phyloP scores from a whole-genome alignment of 331 rosid species.

The Telfairia occidentalis region DNA sequence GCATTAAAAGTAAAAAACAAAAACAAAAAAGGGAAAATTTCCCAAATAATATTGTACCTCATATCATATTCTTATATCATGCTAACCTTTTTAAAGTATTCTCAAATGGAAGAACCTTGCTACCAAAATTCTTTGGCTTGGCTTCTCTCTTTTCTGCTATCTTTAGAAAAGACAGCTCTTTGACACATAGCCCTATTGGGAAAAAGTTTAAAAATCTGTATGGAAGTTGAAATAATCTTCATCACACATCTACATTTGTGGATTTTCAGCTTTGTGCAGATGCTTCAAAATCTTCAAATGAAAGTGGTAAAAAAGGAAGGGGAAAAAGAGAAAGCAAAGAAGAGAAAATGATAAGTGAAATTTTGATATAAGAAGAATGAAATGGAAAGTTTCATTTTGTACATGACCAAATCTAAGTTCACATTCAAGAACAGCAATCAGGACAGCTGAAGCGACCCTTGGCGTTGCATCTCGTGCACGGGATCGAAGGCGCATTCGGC shows the following conservation, averaged over 20 bases:
- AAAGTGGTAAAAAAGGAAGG: background rate
- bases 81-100: background rate
- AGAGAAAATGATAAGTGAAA: background rate
- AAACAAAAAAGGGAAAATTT: background rate
- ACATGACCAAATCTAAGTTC: background rate
- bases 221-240: background rate
- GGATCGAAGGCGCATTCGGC: constrained; percentile 22
- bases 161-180: background rate
- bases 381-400: background rate
- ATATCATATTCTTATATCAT: background rate
- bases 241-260: background rate
- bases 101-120: background rate
- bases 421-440: constrained; percentile 48
- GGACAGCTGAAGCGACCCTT: constrained; percentile 78
- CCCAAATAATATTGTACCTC: background rate
- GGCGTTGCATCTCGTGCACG: constrained; percentile 55
- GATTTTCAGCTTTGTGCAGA: background rate
- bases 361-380: background rate
- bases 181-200: background rate
- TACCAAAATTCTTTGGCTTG: background rate
- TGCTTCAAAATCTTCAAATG: background rate
- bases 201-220: background rate
- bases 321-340: background rate
- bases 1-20: background rate
- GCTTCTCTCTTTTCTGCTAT: constrained; percentile 1